Evolutionary conservation across 2,329 filamentous ascomycete genomes (phyloP), one percentile per base, ranked within the genome.

Genomic region (Monosporascus sp.): DNA sequence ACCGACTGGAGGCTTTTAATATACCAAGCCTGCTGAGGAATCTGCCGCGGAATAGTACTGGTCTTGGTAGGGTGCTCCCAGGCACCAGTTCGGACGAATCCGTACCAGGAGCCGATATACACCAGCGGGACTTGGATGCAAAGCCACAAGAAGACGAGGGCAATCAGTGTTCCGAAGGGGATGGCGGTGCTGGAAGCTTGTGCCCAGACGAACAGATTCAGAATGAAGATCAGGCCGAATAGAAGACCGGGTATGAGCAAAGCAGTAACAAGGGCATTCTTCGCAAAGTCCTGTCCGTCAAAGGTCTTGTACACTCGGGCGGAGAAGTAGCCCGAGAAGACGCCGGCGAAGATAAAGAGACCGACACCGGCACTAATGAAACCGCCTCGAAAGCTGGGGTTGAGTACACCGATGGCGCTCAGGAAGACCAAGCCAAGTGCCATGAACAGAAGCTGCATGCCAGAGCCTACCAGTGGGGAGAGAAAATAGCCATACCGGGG

Each of bases 201-300:
- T 1, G 89, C 86, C 90, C 90, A 96, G 54, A 94, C 89, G 66
- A 95, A 95, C 9, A 95, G 77, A 68, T 96, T 95, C 54, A 95
- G 78, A 48, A 93, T 79, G 70, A 95, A 90, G 37, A 92, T 74
- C 31, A 88, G 77, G 8, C 79, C 75, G 65, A 95, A 95, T 1
- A 89, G 73, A 6, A 94, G 77, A 1, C 90, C 90, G 0, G 90
- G 90, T 65, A 95, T 89, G 3, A 95, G 77, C 9, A 86, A 74
- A 0, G 88, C 89, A 3, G 90, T 95, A 65, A 89, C 77, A 27
- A 93, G 65, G 2, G 87, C 87, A 64, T 96, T 96, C 67, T 85
- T 84, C 45, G 81, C 78, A 81, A 88, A 91, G 58, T 86, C 80
- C 48, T 81, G 75, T 20, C 90, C 90, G 34, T 88, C 87, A 65